These are phyloP conservation scores for Pulveroboletus sp. DNA, from an alignment of 768 basidiomycete genomes.

Conservation along the genomic window DNA sequence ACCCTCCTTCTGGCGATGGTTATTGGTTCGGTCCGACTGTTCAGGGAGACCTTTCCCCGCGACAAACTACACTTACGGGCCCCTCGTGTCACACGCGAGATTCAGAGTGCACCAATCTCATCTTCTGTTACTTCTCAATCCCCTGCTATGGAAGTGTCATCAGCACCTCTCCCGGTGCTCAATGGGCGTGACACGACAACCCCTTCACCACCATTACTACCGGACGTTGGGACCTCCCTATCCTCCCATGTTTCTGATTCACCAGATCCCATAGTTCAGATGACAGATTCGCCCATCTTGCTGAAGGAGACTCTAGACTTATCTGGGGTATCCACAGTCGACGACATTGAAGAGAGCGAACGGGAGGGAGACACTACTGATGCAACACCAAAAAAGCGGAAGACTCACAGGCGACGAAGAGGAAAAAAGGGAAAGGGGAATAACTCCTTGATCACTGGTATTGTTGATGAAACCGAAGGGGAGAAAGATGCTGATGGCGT, in stretches of 20 bases:
- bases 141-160: neutral
- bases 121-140: conserved; percentile 1
- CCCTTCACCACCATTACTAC: neutral
- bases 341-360: conserved; percentile 56
- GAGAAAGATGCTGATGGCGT: conserved; percentile 24
- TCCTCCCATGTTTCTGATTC: neutral
- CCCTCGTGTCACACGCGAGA: neutral
- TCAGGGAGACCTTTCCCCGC: conserved; percentile 19
- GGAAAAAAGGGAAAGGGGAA: conserved; percentile 51
- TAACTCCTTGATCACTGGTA: conserved; percentile 2
- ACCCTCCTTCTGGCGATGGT: conserved; percentile 22
- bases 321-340: conserved; percentile 10
- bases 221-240: neutral
- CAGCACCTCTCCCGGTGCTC: neutral
- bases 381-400: conserved; percentile 41
- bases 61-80: conserved; percentile 10
- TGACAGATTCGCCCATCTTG: conserved; percentile 3
- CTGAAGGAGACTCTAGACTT: conserved; percentile 9
- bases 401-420: conserved; percentile 37
- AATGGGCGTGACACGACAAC: neutral
- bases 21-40: conserved; percentile 22
- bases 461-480: conserved; percentile 21
- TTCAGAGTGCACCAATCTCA: neutral
- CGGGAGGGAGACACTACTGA: conserved; percentile 42
- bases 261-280: neutral